A percentile compares a stretch with the other conserved stretches of the same genome.
Evolutionary conservation across 1,284 basidiomycete species (phyloP).

Genomic region (Heterobasidion occidentale): DNA sequence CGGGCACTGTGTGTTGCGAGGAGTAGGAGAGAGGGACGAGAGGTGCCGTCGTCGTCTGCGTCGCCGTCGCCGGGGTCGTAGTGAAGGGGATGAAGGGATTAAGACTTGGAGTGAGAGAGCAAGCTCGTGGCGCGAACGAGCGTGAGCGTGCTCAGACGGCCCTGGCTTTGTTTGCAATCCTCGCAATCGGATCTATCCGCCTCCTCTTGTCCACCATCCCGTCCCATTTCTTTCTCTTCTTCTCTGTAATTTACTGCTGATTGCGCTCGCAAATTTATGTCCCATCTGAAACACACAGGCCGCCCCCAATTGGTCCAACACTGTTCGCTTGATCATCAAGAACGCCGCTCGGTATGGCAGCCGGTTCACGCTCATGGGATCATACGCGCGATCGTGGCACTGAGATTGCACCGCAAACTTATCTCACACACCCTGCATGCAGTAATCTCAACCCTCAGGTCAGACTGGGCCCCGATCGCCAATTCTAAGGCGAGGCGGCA

Average conservation of each 20-base stretch:
- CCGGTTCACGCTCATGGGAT: no score
- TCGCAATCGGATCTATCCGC: background rate
- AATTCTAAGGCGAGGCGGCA: no score
- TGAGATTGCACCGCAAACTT: no score
- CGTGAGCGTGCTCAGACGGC: background rate
- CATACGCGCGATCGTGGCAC: no score
- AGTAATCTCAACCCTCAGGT: background rate
- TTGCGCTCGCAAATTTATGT: no score
- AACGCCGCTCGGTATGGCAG: no score
- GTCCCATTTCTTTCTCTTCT: background rate
- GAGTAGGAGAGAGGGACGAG: background rate
- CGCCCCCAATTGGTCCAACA: no score
- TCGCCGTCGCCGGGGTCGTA: background rate
- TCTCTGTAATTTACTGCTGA: no score
- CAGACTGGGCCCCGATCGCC: background rate
- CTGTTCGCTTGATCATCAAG: no score
- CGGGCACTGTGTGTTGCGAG: background rate
- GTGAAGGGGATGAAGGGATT: background rate
- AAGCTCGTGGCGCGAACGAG: background rate
- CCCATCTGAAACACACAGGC: no score
- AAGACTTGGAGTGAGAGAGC: background rate
- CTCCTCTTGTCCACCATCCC: background rate
- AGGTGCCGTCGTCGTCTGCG: background rate
- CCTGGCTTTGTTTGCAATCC: background rate
- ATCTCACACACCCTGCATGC: no score